Conservation (phyloP, 2,329 filamentous ascomycete genomes). For the Aphanoascus verrucosus region DNA sequence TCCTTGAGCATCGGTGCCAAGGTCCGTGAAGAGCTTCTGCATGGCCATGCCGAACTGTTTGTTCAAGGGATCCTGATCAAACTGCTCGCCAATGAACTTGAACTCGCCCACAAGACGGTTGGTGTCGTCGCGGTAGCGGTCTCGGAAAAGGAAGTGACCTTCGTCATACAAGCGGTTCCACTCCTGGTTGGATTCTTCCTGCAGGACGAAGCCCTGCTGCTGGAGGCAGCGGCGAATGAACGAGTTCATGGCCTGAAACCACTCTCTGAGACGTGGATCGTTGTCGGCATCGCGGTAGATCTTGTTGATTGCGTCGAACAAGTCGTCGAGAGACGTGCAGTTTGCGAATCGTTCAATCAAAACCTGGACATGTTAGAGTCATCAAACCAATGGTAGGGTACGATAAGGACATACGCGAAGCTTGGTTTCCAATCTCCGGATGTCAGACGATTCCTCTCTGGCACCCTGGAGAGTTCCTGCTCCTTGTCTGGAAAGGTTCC, state of each 20-base stretch:
- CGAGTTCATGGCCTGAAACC: constrained; percentile 69
- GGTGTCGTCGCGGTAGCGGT: constrained; percentile 78
- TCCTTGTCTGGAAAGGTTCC: constrained; percentile 52
- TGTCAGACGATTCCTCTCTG: constrained; percentile 46
- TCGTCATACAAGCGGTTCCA: constrained; percentile 80
- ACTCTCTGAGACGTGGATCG: constrained; percentile 75
- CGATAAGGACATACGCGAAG: constrained; percentile 52
- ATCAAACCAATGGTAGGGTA: constrained; percentile 30
- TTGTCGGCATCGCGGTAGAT: constrained; percentile 80
- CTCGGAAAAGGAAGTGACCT: constrained; percentile 73
- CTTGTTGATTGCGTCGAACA: constrained; percentile 72
- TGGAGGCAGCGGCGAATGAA: constrained; percentile 73
- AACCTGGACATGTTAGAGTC: constrained; percentile 51
- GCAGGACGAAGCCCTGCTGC: constrained; percentile 82
- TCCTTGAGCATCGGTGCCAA: constrained; percentile 78
- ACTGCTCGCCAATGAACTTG: constrained; percentile 81
- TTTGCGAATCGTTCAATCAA: constrained; percentile 95
- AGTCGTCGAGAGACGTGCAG: constrained; percentile 74
- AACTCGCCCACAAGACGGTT: constrained; percentile 79
- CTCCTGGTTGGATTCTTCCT: constrained; percentile 65
- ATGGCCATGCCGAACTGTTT: constrained; percentile 63
- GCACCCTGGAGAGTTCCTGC: constrained; percentile 62
- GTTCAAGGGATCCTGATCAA: constrained; percentile 80
- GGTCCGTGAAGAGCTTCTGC: constrained; percentile 75
- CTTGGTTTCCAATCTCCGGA: constrained; percentile 65